Evolutionary conservation across 2,329 filamentous ascomycete genomes (phyloP), one percentile per base, ranked within the genome.

Genomic region (Fusarium illudens): DNA sequence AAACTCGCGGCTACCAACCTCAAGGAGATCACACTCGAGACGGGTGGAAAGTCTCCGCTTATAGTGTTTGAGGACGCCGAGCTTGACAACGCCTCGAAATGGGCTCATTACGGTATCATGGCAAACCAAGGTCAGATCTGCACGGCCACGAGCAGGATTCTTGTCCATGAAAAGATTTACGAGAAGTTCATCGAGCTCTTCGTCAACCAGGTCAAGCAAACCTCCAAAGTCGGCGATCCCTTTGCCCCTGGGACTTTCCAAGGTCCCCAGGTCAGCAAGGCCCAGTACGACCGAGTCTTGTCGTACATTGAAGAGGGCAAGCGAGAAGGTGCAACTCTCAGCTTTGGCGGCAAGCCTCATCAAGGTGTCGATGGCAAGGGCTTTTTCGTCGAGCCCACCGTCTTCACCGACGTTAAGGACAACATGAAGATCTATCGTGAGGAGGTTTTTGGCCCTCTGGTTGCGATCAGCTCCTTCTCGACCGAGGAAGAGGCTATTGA

Each of bases 201-300:
- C 17, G 4, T 30, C 17, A 8, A 32, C 6, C 25, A 12, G 11
- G 44, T 48, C 17, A 48, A 48, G 27, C n/a, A 48, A 11, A 32
- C 44, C 9, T 48, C 44, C 11, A 29, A 29, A 11, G 44, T 48
- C 6, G 44, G 44, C 11, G 44, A 92, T 74, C 90, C 90, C 0
- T 93, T 92, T 75, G 82, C 83, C 6, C 85, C 89, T 66, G 82
- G 82, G 48, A 92, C 90, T 1, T 91, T 89, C 80, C 90, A 93
- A 75, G 91, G 91, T 1, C 91, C 91, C 1, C 90, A 92, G 75
- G 87, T 92, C 51, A 90, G 88, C 6, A 89, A 89, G 75, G 77
- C 81, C 13, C 91, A 93, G 76, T 90, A 89, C 73, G 89, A 93
- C 51, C 83, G 87, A 50, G 85, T 94, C 3, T 82, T 93, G 32